Base-by-base conservation (phyloP, 129 eudicot genomes). In the Tanacetum coccineum region DNA sequence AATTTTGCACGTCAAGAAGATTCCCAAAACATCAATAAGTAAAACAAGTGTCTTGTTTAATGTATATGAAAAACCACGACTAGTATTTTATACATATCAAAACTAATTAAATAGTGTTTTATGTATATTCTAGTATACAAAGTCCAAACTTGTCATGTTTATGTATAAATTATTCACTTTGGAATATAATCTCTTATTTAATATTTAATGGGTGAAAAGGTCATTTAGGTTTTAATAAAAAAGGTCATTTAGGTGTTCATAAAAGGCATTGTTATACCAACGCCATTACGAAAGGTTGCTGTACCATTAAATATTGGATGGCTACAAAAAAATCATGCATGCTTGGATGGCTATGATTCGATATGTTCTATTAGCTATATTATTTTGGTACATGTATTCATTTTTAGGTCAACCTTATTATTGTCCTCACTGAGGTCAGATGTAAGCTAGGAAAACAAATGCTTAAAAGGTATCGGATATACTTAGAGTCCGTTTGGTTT, bases 221-320 rank as follows among this genome's bases (percentile, higher is more conserved):
- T 36, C 58, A 51, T 60, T 59, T 74, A 55, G 68, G 32, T 36
- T 73, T 36, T 67, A 21, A 59, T 67, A 75, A 67, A 75, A 67
- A 68, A 67, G 69, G 56, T 36, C 64, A 42, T 60, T 59, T 74
- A 56, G 68, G 36, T 39, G 79, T 49, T 68, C 13, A 67, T 67
- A 75, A 67, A 69, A 67, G 74, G 57, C 69, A 60, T 59, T 40
- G 69, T 59, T 67, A 20, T 67, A 22, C 40, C 15, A 50, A 20
- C 67, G 3, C 40, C 25, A 50, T 61, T 59, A 39, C 39, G 74
- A 75, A 75, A 59, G 79, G 79, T 40, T 59, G 57, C 42, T 6
- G 6, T 2, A 36, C 42, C 42, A 36, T 36, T 36, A 36, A 36
- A 36, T 36, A 36, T 36, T 36, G 42, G 0, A 36, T 7, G 14